Evolutionary conservation across 495 filamentous ascomycete species (phyloP).

Genomic region (Aspergillus panamensis): DNA sequence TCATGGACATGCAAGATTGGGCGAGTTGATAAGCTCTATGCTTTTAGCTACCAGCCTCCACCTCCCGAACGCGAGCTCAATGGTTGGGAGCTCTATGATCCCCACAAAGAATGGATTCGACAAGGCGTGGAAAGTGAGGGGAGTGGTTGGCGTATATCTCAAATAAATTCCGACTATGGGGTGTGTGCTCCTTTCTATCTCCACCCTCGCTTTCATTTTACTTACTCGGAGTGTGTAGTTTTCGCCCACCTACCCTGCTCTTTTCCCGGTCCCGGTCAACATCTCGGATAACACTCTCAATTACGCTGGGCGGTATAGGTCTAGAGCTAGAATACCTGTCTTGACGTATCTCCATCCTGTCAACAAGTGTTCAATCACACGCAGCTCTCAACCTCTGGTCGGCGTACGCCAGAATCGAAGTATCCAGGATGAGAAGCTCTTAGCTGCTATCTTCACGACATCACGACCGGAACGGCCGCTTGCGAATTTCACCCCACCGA

Average conservation of each 20-base stretch:
- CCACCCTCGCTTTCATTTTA: background rate
- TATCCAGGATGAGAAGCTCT: constrained; percentile 91
- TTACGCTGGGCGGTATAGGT: constrained; percentile 87
- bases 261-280: constrained; percentile 76
- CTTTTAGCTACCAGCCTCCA: constrained; percentile 77
- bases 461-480: constrained; percentile 50
- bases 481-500: constrained; percentile 39
- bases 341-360: constrained; percentile 91
- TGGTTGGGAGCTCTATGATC: constrained; percentile 87
- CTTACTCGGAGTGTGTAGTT: constrained; percentile 55
- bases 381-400: constrained; percentile 89
- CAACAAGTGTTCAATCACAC: constrained; percentile 95
- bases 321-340: constrained; percentile 79
- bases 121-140: constrained; percentile 77
- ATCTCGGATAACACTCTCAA: constrained; percentile 97
- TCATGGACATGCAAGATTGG: constrained; percentile 77
- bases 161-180: constrained; percentile 80
- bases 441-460: constrained; percentile 90
- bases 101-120: constrained; percentile 72
- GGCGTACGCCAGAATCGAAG: constrained; percentile 85
- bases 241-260: constrained; percentile 88
- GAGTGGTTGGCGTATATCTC: constrained; percentile 84
- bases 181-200: constrained; percentile 34
- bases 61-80: constrained; percentile 70
- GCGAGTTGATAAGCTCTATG: constrained; percentile 84